phyloP scores from a whole-genome alignment of 805 yeast species.

The Hermanozyma aechmeae region DNA sequence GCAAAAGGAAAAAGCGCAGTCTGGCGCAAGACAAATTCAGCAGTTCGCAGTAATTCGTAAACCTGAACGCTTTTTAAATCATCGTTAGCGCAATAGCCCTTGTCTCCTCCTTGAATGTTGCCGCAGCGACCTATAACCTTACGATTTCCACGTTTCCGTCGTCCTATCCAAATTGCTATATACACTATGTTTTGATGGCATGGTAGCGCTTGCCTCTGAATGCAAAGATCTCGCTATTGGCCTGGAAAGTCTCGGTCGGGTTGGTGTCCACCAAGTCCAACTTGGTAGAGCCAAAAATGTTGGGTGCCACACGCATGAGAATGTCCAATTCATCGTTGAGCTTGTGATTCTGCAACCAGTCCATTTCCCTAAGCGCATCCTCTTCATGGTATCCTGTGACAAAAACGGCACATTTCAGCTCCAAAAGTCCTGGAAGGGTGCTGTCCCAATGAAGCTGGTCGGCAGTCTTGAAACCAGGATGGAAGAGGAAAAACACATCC shows the following conservation, averaged over 20 bases:
- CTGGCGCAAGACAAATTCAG: too few species aligned
- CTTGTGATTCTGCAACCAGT: conserved; percentile 60
- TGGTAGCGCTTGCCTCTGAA: conserved; percentile 96
- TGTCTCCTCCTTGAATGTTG: too few species aligned
- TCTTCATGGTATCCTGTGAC: conserved; percentile 81
- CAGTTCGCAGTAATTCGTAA: too few species aligned
- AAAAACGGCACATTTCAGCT: conserved; percentile 86
- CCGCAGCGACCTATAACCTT: too few species aligned
- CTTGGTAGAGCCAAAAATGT: conserved; percentile 76
- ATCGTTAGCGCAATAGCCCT: too few species aligned
- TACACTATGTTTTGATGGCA: conserved; percentile 47
- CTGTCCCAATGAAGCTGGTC: conserved; percentile 80
- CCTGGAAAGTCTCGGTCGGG: conserved; percentile 90
- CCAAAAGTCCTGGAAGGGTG: conserved; percentile 77
- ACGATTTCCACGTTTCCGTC: too few species aligned
- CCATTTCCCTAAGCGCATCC: conserved; percentile 62
- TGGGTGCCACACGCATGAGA: conserved; percentile 63
- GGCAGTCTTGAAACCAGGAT: conserved; percentile 85
- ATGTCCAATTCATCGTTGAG: conserved; percentile 65
- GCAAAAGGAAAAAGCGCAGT: too few species aligned
- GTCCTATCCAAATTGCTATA: too few species aligned
- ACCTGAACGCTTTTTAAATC: too few species aligned
- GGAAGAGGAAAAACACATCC: conserved; percentile 89
- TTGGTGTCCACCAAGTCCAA: conserved; percentile 89
- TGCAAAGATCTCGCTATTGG: conserved; percentile 83